A percentile compares a stretch with the other conserved stretches of the same genome.
Evolutionary conservation across 2,329 filamentous ascomycete species (phyloP).

Genomic region (Trichoderma sp.): DNA sequence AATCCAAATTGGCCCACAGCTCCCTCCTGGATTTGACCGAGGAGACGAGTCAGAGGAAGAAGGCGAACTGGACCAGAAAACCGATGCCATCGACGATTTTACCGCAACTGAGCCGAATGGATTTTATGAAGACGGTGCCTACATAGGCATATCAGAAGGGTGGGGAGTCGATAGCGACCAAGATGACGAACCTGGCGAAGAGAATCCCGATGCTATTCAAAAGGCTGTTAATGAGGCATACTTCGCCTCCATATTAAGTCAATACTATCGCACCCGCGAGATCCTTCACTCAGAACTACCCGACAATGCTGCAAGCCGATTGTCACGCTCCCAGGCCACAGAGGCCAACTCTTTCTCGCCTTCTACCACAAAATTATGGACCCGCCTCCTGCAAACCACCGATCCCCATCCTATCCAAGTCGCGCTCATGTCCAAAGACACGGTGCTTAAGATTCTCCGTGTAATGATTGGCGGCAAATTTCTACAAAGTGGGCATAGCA

Average conservation of each 20-base stretch:
- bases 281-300: conserved; percentile 59
- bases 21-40: conserved; percentile 40
- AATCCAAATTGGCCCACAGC: conserved; percentile 51
- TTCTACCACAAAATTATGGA: conserved; percentile 52
- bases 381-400: conserved; percentile 47
- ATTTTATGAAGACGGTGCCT: conserved; percentile 77
- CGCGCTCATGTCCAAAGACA: conserved; percentile 64
- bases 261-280: conserved; percentile 64
- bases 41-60: conserved; percentile 33
- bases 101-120: conserved; percentile 56
- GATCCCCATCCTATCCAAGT: conserved; percentile 60
- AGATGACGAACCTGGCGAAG: conserved; percentile 29
- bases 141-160: conserved; percentile 58
- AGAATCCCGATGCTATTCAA: conserved; percentile 31
- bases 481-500: conserved; percentile 55
- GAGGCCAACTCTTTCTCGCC: conserved; percentile 55
- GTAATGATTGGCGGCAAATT: conserved; percentile 65
- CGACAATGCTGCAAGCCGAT: conserved; percentile 47
- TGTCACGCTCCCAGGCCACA: conserved; percentile 54
- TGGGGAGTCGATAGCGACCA: conserved; percentile 32
- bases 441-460: conserved; percentile 64
- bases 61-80: conserved; percentile 38
- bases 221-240: conserved; percentile 61
- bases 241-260: conserved; percentile 61
- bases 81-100: conserved; percentile 42